A percentile compares a stretch with the other conserved stretches of the same genome.
phyloP scores from a whole-genome alignment of 208 protist species.

The Crithidia acanthocephali region DNA sequence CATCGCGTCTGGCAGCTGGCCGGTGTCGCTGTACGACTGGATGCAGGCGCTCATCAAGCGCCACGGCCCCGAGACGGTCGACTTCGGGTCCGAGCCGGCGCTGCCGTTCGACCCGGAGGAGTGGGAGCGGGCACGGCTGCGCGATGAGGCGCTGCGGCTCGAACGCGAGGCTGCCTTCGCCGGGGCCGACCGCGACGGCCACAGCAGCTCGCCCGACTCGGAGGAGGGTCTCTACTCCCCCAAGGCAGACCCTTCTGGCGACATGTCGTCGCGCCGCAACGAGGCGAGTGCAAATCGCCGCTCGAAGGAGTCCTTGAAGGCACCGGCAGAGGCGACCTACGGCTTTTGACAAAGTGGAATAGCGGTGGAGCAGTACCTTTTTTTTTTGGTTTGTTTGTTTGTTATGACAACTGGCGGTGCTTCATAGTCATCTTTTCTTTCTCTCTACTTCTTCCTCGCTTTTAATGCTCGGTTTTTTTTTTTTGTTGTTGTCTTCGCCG shows the following conservation, averaged over 20 bases:
- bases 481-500: background rate
- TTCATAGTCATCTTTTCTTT: slow-evolving; percentile 20
- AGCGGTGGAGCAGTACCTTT: background rate
- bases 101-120: slow-evolving; percentile 57
- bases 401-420: background rate
- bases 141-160: slow-evolving; percentile 18
- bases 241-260: background rate
- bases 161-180: slow-evolving; percentile 28
- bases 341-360: slow-evolving; percentile 16
- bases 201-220: background rate
- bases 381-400: background rate
- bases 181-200: background rate
- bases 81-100: slow-evolving; percentile 42
- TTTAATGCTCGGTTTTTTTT: background rate
- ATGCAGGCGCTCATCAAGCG: slow-evolving; percentile 56
- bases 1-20: slow-evolving; percentile 69
- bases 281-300: background rate
- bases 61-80: slow-evolving; percentile 45
- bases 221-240: background rate
- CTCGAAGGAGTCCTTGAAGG: slow-evolving; percentile 18
- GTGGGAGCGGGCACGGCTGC: slow-evolving; percentile 29
- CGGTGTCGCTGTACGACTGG: slow-evolving; percentile 63
- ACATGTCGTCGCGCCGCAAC: background rate
- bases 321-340: slow-evolving; percentile 12
- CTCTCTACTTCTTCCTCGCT: slow-evolving; percentile 2